These are phyloP conservation scores for Anthracocystis panici-leucophaei DNA, from an alignment of 1,284 basidiomycete genomes.

Conservation along the genomic window DNA sequence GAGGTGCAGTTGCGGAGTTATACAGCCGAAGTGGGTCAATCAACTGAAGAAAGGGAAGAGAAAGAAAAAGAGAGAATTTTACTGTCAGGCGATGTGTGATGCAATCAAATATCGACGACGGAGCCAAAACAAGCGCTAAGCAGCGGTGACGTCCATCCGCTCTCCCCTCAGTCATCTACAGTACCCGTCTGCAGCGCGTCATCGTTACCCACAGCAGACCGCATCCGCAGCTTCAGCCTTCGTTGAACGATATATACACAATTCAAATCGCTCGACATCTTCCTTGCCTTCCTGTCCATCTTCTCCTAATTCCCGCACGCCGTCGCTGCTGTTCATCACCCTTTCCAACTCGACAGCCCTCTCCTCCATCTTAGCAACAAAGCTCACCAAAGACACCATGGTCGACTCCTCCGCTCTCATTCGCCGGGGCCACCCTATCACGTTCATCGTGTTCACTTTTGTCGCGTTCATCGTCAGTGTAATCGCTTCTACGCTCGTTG, in stretches of 20 bases:
- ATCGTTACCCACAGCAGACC: slow-evolving; percentile 2
- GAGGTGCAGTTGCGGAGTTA: slow-evolving; percentile 28
- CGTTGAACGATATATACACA: slow-evolving; percentile 5
- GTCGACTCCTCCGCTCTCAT: slow-evolving; percentile 54
- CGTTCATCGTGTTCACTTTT: slow-evolving; percentile 59
- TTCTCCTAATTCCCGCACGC: background rate
- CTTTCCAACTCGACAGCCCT: background rate
- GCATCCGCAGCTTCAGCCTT: background rate
- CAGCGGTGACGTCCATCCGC: slow-evolving; percentile 6
- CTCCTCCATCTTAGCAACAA: background rate
- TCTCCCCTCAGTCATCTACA: slow-evolving; percentile 12
- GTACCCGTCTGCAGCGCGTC: slow-evolving; percentile 15
- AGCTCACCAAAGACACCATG: slow-evolving; percentile 26
- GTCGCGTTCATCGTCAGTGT: slow-evolving; percentile 65
- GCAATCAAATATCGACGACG: slow-evolving; percentile 3
- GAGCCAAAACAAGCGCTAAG: slow-evolving; percentile 4
- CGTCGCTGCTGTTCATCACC: slow-evolving; percentile 5
- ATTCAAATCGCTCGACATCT: background rate
- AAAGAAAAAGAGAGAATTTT: background rate
- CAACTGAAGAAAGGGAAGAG: slow-evolving; percentile 6
- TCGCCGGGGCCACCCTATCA: slow-evolving; percentile 65
- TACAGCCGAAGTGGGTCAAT: slow-evolving; percentile 3
- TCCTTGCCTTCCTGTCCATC: background rate
- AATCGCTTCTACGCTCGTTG: slow-evolving; percentile 61
- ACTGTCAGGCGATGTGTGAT: slow-evolving; percentile 8